Evolutionary conservation across 495 filamentous ascomycete species (phyloP).

Genomic region (Penicillium pancosmium): DNA sequence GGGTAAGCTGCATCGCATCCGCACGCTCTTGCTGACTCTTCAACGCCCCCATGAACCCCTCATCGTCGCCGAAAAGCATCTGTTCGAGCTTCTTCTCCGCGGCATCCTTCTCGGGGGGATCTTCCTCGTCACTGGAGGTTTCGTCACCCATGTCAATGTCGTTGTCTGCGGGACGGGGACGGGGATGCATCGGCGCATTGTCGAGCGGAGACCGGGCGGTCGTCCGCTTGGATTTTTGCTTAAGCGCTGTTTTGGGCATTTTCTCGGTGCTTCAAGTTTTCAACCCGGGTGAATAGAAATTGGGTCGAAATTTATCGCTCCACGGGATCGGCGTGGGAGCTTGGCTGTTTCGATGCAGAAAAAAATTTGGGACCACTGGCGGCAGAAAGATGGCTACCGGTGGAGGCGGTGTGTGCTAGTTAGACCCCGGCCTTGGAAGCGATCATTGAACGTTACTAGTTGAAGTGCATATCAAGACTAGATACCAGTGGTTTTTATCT

Average conservation of each 20-base stretch:
- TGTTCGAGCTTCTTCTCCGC: constrained; percentile 82
- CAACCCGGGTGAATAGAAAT: background rate
- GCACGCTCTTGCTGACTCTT: constrained; percentile 46
- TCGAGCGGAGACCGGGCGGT: constrained; percentile 32
- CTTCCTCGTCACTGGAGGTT: constrained; percentile 43
- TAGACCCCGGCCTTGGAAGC: background rate
- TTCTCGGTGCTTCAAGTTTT: background rate
- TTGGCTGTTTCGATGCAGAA: constrained; percentile 30
- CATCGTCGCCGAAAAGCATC: constrained; percentile 81
- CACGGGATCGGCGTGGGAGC: constrained; percentile 17
- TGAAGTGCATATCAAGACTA: too few species aligned
- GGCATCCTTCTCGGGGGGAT: constrained; percentile 67
- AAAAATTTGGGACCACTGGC: constrained; percentile 12
- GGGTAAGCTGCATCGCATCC: constrained; percentile 35
- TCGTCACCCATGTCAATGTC: constrained; percentile 38
- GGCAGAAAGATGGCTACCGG: background rate
- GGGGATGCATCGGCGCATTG: constrained; percentile 13
- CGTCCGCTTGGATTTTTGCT: constrained; percentile 39
- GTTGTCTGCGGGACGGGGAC: constrained; percentile 20
- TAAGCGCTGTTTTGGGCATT: constrained; percentile 38
- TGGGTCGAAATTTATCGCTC: constrained; percentile 1
- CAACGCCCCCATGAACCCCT: constrained; percentile 75
- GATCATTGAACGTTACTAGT: too few species aligned
- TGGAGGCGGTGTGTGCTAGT: background rate
- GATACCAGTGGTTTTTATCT: too few species aligned